Percentiles rank a stretch among this genome's conserved stretches.
Evolutionary conservation across 352 stramenopile species (phyloP).

Genomic region (Globisporangium camurandrum): DNA sequence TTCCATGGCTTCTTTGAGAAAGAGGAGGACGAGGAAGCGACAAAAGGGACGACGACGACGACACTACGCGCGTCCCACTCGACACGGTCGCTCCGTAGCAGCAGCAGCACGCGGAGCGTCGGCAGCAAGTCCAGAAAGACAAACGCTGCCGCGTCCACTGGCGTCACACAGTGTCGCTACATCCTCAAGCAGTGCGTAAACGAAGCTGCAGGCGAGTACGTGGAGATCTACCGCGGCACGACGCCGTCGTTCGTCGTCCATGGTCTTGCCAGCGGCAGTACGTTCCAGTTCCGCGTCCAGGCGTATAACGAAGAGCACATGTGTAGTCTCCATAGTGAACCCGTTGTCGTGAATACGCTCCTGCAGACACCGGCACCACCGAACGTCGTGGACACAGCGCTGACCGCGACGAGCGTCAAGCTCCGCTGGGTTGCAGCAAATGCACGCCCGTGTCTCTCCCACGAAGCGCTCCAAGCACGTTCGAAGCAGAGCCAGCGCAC

Average conservation of each 20-base stretch:
- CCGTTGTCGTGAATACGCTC: conserved; percentile 80
- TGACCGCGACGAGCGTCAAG: conserved; percentile 21
- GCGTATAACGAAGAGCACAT: conserved; percentile 71
- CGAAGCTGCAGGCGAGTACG: conserved; percentile 71
- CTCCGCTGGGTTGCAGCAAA: conserved; percentile 42
- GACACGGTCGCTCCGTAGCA: background rate
- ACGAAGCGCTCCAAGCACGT: conserved; percentile 33
- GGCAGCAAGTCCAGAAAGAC: background rate
- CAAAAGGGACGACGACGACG: conserved; percentile 6
- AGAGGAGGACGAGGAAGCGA: conserved; percentile 18
- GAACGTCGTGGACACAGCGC: conserved; percentile 11
- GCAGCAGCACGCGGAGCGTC: background rate
- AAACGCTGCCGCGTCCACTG: conserved; percentile 3
- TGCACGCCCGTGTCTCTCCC: conserved; percentile 36
- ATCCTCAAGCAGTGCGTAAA: conserved; percentile 84
- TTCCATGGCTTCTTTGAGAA: conserved; percentile 64
- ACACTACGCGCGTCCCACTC: background rate
- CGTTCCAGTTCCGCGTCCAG: conserved; percentile 88
- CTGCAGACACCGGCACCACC: conserved; percentile 62
- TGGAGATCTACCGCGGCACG: conserved; percentile 78
- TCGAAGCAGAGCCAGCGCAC: conserved; percentile 20
- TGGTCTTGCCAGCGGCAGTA: conserved; percentile 66
- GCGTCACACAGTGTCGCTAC: conserved; percentile 40
- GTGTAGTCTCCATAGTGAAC: conserved; percentile 58
- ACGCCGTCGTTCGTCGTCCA: conserved; percentile 67